Conservation (phyloP, 2,329 filamentous ascomycete genomes). For the Aspergillus thermomutatus region DNA sequence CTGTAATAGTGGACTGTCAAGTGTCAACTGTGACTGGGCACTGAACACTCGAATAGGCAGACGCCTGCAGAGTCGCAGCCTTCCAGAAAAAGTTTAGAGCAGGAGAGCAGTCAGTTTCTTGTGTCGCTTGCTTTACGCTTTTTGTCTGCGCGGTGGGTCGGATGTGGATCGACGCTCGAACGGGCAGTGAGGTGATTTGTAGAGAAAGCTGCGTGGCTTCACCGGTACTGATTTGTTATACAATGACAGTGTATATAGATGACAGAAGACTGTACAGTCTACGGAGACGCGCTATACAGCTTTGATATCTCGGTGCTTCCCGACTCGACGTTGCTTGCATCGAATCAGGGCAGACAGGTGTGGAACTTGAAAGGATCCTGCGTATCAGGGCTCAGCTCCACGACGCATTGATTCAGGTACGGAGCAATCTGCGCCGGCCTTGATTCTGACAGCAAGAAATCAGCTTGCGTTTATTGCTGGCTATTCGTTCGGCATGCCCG, state of each 20-base stretch:
- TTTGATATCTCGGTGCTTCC: neutral
- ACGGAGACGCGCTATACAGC: neutral
- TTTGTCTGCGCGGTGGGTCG: neutral
- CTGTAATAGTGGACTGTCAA: neutral
- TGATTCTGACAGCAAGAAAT: neutral
- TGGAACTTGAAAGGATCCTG: neutral
- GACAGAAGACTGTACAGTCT: neutral
- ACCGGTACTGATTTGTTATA: constrained; percentile 5
- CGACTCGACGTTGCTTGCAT: neutral
- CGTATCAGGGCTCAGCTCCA: neutral
- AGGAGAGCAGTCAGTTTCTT: neutral
- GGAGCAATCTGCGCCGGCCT: neutral
- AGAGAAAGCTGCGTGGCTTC: neutral
- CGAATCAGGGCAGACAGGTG: no score
- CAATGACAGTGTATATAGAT: constrained; percentile 5
- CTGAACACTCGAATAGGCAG: neutral
- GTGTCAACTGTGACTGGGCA: neutral
- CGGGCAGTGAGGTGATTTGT: neutral
- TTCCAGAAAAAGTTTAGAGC: neutral
- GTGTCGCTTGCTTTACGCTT: neutral
- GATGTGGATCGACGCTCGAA: neutral
- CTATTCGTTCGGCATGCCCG: neutral
- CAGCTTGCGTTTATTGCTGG: neutral
- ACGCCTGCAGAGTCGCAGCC: neutral
- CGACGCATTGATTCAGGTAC: neutral